Conservation (phyloP, 164 flowering plant species). For the Piper betle region DNA sequence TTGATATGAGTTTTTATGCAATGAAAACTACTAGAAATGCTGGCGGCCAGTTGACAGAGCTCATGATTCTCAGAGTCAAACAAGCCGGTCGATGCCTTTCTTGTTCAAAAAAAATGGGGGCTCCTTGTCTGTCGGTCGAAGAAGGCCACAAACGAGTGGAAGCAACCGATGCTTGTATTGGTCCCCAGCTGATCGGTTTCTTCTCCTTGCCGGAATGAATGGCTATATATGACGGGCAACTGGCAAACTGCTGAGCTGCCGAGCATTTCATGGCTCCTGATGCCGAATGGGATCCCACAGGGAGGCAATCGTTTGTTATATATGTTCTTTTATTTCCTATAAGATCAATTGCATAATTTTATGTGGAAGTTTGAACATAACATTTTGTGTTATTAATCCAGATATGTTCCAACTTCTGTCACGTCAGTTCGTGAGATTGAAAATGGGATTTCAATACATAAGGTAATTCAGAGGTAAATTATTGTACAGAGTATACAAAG, state of each 20-base stretch:
- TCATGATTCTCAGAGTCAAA: constrained; percentile 77
- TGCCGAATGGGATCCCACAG: constrained; percentile 98
- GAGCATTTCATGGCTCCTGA: constrained; percentile 98
- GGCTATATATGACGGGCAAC: constrained; percentile 65
- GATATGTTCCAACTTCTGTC: constrained; percentile 90
- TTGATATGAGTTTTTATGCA: constrained; percentile 49
- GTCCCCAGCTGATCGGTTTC: constrained; percentile 82
- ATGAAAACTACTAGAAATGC: constrained; percentile 60
- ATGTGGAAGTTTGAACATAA: background rate
- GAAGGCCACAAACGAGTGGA: no score
- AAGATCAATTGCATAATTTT: background rate
- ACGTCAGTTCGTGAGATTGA: constrained; percentile 99
- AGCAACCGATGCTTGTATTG: no score
- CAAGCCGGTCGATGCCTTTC: constrained; percentile 75
- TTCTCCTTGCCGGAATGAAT: constrained; percentile 82
- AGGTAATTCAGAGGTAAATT: constrained; percentile 94
- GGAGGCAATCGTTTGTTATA: constrained; percentile 38
- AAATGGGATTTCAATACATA: constrained; percentile 66
- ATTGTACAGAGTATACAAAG: constrained; percentile 70
- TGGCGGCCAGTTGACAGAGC: constrained; percentile 59
- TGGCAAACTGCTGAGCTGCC: constrained; percentile 42
- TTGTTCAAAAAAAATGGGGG: no score
- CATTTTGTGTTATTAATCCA: constrained; percentile 6
- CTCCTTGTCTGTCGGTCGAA: no score
- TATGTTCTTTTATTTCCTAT: background rate